phyloP scores from a whole-genome alignment of 352 stramenopile species.

The Blastocystis hominis region DNA sequence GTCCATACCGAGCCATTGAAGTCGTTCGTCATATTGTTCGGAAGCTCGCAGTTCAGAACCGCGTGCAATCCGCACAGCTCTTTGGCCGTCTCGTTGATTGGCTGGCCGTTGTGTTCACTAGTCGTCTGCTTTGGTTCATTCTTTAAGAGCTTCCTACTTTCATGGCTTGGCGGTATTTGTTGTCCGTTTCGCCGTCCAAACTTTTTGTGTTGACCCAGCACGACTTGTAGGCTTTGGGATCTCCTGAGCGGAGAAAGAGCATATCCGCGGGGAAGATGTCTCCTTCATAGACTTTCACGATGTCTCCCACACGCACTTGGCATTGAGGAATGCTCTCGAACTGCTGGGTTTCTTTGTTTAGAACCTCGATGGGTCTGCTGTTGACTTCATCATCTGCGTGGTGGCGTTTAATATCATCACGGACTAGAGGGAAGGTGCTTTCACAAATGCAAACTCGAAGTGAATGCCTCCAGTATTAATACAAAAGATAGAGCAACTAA shows the following conservation, averaged over 20 bases:
- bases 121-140: background rate
- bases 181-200: conserved; percentile 82
- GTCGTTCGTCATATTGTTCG: conserved; percentile 69
- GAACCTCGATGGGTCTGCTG: background rate
- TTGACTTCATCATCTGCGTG: conserved; percentile 66
- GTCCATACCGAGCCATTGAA: conserved; percentile 61
- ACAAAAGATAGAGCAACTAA: conserved; percentile 78
- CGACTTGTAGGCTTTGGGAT: conserved; percentile 65
- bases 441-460: conserved; percentile 58
- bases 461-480: conserved; percentile 76
- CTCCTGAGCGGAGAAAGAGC: conserved; percentile 74
- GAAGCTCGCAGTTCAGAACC: conserved; percentile 69
- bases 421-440: conserved; percentile 69
- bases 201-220: conserved; percentile 84
- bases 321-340: conserved; percentile 73
- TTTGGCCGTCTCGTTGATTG: background rate
- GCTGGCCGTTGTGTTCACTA: background rate
- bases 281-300: conserved; percentile 76
- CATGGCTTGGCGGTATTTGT: conserved; percentile 67
- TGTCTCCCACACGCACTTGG: conserved; percentile 72
- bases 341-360: conserved; percentile 67
- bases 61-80: conserved; percentile 63
- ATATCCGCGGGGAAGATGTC: conserved; percentile 81
- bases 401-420: conserved; percentile 68
- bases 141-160: conserved; percentile 56